Conservation (phyloP, 2,329 filamentous ascomycete genomes). For the Scolecobasidium constrictum region DNA sequence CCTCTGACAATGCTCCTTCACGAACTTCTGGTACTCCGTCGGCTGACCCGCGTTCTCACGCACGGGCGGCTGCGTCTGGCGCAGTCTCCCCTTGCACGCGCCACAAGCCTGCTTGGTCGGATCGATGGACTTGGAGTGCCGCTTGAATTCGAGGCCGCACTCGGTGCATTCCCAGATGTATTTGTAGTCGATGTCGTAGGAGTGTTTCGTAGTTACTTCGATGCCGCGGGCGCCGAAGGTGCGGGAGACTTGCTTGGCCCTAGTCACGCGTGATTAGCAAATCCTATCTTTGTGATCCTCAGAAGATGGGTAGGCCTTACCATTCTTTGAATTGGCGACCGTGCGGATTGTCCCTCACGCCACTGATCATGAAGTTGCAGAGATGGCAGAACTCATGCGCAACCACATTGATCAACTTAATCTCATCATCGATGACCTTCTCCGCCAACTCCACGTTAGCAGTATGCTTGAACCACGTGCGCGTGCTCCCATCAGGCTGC, state of each 20-base stretch:
- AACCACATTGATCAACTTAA: slow-evolving; percentile 77
- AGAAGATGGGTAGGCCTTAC: slow-evolving; percentile 16
- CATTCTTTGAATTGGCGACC: slow-evolving; percentile 76
- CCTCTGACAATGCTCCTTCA: slow-evolving; percentile 57
- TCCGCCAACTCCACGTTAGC: slow-evolving; percentile 80
- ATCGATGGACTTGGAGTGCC: slow-evolving; percentile 81
- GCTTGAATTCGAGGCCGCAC: slow-evolving; percentile 64
- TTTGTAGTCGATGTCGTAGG: slow-evolving; percentile 83
- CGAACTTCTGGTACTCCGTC: slow-evolving; percentile 44
- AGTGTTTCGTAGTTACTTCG: slow-evolving; percentile 79
- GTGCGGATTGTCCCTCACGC: slow-evolving; percentile 66
- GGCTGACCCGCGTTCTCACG: slow-evolving; percentile 26
- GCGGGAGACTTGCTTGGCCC: slow-evolving; percentile 43
- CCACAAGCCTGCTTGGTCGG: slow-evolving; percentile 62
- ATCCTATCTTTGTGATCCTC: neutral
- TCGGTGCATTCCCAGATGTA: slow-evolving; percentile 71
- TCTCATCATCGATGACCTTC: slow-evolving; percentile 71
- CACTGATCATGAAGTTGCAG: slow-evolving; percentile 78
- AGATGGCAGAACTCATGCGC: slow-evolving; percentile 96
- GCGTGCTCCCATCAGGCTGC: slow-evolving; percentile 12
- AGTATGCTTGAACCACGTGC: slow-evolving; percentile 39
- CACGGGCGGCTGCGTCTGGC: slow-evolving; percentile 72
- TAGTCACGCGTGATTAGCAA: slow-evolving; percentile 17
- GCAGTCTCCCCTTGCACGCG: slow-evolving; percentile 54
- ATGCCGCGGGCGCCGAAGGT: slow-evolving; percentile 53